Conservation (phyloP, 768 basidiomycete genomes). For the Pleurotus citrinopileatus region DNA sequence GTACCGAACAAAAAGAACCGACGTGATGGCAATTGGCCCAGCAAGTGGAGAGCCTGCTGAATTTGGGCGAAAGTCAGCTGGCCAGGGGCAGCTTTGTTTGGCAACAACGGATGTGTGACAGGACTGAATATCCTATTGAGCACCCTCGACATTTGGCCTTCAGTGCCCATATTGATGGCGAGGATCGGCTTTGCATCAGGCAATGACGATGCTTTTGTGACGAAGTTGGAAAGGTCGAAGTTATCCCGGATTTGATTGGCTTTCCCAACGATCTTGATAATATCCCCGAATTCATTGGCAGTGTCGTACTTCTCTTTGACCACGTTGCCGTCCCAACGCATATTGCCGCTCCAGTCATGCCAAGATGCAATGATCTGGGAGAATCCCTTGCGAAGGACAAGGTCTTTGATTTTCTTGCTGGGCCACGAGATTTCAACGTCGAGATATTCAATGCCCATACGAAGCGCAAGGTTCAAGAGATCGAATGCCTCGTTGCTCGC, state of each 20-base stretch:
- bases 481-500: conserved; percentile 69
- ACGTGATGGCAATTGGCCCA: conserved; percentile 74
- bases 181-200: conserved; percentile 76
- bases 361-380: conserved; percentile 89
- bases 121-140: conserved; percentile 86
- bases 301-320: conserved; percentile 69
- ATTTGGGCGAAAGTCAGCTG: conserved; percentile 89
- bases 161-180: conserved; percentile 90
- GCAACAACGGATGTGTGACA: conserved; percentile 86
- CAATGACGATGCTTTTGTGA: conserved; percentile 37
- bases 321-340: conserved; percentile 73
- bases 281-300: conserved; percentile 73
- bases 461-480: conserved; percentile 74
- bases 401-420: conserved; percentile 52
- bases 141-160: conserved; percentile 89
- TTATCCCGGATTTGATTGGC: conserved; percentile 77
- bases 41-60: conserved; percentile 73
- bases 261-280: conserved; percentile 90
- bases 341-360: conserved; percentile 89
- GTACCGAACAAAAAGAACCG: conserved; percentile 86
- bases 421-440: conserved; percentile 87
- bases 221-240: conserved; percentile 73
- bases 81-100: conserved; percentile 86
- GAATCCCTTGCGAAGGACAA: conserved; percentile 60
- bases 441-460: conserved; percentile 87